A percentile compares a stretch with the other conserved stretches of the same genome.
Evolutionary conservation across 176 grass and related monocot species (phyloP).

Genomic region (Bolboschoenus planiculmis): DNA sequence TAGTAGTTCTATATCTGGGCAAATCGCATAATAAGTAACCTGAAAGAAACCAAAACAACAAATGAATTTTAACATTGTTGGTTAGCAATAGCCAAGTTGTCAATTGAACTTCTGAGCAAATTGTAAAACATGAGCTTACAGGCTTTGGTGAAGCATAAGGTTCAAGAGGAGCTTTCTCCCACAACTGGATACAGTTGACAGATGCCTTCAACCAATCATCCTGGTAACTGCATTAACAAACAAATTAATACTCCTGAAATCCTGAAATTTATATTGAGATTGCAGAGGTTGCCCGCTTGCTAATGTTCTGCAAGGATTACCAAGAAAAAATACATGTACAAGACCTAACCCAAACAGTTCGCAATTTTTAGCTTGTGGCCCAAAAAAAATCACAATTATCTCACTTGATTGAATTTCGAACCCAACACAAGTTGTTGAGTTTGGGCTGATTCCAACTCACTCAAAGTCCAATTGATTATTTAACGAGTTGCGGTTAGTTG

Average conservation of each 20-base stretch:
- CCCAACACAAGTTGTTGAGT: not conserved
- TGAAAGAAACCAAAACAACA: constrained; percentile 34
- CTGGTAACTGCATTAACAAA: constrained; percentile 65
- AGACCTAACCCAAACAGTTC: not conserved
- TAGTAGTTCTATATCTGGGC: constrained; percentile 88
- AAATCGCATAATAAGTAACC: constrained; percentile 85
- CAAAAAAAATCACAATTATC: not conserved
- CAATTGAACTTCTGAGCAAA: not conserved
- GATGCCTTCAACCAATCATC: constrained; percentile 96
- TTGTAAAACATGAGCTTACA: constrained; percentile 39
- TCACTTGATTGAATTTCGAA: not conserved
- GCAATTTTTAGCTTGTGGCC: not conserved
- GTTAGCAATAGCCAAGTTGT: not conserved
- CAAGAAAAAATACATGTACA: not conserved
- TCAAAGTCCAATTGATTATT: not conserved
- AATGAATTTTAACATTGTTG: constrained; percentile 3
- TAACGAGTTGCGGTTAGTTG: not conserved
- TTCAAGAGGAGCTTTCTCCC: constrained; percentile 97
- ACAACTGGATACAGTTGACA: constrained; percentile 60
- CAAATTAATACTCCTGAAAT: not conserved
- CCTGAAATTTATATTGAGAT: not conserved
- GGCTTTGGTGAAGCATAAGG: constrained; percentile 89
- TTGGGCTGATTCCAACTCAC: not conserved
- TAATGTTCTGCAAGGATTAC: not conserved
- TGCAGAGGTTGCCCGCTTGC: constrained; percentile 30